Evolutionary conservation across 78 protist species (phyloP).

Genomic region (Anaeramoeba ignava): DNA sequence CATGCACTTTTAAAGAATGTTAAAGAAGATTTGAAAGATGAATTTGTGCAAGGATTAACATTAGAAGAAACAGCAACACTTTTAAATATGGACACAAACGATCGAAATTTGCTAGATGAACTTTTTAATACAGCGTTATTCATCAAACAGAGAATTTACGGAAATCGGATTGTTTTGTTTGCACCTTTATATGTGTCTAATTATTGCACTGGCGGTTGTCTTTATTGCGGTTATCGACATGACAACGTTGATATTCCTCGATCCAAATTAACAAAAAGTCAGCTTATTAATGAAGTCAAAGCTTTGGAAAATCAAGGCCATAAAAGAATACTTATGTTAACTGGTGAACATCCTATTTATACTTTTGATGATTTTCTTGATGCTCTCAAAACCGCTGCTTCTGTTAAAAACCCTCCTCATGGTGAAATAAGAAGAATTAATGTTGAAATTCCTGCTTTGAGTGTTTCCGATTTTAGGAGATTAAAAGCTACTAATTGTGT

Average conservation of each 20-base stretch:
- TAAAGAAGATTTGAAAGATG: not conserved
- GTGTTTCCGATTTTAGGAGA: not conserved
- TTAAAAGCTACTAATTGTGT: slow-evolving; percentile 9
- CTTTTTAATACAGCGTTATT: not conserved
- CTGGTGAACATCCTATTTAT: slow-evolving; percentile 13
- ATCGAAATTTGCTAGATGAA: not conserved
- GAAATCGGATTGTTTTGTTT: slow-evolving; percentile 20
- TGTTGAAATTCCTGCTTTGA: slow-evolving; percentile 15
- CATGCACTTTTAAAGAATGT: not conserved
- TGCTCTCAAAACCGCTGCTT: not conserved
- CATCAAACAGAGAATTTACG: slow-evolving; percentile 18
- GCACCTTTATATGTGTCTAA: slow-evolving; percentile 18
- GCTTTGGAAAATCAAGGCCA: slow-evolving; percentile 3
- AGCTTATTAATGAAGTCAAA: not conserved
- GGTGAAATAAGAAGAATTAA: slow-evolving; percentile 17
- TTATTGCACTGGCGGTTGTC: slow-evolving; percentile 9
- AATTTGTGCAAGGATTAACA: slow-evolving; percentile 6
- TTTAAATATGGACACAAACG: slow-evolving; percentile 2
- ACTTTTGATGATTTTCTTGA: slow-evolving; percentile 15
- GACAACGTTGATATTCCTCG: not conserved
- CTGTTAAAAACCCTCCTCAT: not conserved
- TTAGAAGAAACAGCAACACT: slow-evolving; percentile 7
- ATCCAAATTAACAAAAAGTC: not conserved
- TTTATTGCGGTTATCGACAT: slow-evolving; percentile 2
- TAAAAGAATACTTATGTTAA: not conserved